Evolutionary conservation across 768 basidiomycete species (phyloP), one percentile per base, ranked within the genome.

Genomic region (Cubamyces lactineus): DNA sequence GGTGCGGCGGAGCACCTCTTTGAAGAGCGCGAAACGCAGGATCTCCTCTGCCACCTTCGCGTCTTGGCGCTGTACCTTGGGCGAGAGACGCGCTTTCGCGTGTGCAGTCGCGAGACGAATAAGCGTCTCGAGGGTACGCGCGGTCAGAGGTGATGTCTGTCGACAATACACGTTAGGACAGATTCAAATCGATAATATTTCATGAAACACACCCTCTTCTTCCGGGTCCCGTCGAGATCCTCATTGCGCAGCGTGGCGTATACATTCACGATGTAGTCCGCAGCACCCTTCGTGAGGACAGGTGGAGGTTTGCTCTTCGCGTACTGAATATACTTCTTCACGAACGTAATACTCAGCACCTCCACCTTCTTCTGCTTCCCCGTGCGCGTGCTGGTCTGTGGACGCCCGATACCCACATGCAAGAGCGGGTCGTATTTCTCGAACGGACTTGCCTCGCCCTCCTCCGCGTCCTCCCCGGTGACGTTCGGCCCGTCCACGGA

Each of bases 251-350:
- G 81, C 52, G 82, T 89, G 50, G 94, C 88, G 75, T 98, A 99
- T 40, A 96, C 91, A 50, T 91, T 85, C 42, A 96, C 91, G 64
- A 99, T 98, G 73, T 89, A 84, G 73, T 97, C 95, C 59, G 96
- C 94, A 5, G 97, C 97, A 42, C 92, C 94, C 72, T 94, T 90
- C 7, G 93, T 96, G 66, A 98, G 77, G 23, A 83, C 86, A 1
- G 97, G 97, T 59, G 90, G 84, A 17, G 87, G 82, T 69, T 89
- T 87, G 75, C 86, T 91, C 78, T 98, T 98, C 45, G 96, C 92
- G 69, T 98, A 98, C 75, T 98, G 96, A 59, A 99, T 91, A 69
- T 96, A 98, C 76, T 98, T 98, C 78, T 99, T 99, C 73, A 99
- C 87, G 71, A 99, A 99, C 5, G 89, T 79, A 63, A 97, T 94